Percentiles rank a stretch among this genome's conserved stretches.
Evolutionary conservation across 805 yeast genomes (phyloP).

Genomic region (Teunomyces tritomae): DNA sequence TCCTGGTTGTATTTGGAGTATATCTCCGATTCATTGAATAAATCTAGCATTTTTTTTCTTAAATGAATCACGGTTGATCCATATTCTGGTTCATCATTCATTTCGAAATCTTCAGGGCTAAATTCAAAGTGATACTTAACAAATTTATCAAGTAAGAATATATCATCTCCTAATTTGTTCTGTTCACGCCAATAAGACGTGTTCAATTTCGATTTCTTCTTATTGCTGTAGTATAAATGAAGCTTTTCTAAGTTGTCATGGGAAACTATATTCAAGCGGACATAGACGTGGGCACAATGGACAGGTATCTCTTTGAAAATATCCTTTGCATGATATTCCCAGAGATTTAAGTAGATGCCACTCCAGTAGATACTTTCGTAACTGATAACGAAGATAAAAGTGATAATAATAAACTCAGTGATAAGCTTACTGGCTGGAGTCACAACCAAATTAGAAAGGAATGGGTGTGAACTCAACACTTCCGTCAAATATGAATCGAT

Average conservation of each 20-base stretch:
- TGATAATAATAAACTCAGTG: constrained; percentile 25
- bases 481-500: constrained; percentile 5
- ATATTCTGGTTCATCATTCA: constrained; percentile 55
- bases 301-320: constrained; percentile 70
- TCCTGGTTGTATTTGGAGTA: constrained; percentile 15
- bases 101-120: constrained; percentile 74
- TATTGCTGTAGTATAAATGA: constrained; percentile 27
- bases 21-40: constrained; percentile 46
- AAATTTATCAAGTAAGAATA: constrained; percentile 13
- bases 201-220: constrained; percentile 23
- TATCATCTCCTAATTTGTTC: constrained; percentile 12
- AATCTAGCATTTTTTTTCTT: constrained; percentile 51
- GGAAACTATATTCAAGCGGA: constrained; percentile 44
- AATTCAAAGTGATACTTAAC: constrained; percentile 70
- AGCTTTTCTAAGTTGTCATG: constrained; percentile 15
- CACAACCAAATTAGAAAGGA: constrained; percentile 23
- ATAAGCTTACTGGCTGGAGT: constrained; percentile 26
- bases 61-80: constrained; percentile 70
- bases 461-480: constrained; percentile 11
- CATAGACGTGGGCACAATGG: constrained; percentile 73
- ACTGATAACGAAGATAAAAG: constrained; percentile 21
- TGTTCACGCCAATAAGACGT: constrained; percentile 21
- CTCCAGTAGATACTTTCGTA: constrained; percentile 43
- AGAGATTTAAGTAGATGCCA: constrained; percentile 40
- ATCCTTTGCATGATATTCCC: constrained; percentile 57